Conservation (phyloP, 2,329 filamentous ascomycete genomes). For the Periconia sp. region DNA sequence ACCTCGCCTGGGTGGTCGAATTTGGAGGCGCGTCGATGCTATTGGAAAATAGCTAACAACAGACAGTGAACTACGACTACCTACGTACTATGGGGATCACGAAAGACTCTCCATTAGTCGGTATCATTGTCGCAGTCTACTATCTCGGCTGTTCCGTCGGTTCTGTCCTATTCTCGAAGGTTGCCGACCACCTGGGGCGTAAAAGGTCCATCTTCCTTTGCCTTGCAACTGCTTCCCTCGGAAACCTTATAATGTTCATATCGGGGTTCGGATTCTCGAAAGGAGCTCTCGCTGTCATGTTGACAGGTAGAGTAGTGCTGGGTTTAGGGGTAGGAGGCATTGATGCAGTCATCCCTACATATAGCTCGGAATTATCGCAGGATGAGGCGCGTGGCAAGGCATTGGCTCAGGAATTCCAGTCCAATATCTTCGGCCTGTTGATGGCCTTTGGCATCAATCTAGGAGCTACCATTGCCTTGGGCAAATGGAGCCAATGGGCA, state of each 20-base stretch:
- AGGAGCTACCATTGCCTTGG: constrained; percentile 54
- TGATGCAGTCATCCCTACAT: constrained; percentile 63
- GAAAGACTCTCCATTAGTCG: constrained; percentile 55
- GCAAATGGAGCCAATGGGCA: constrained; percentile 61
- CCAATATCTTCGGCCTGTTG: constrained; percentile 64
- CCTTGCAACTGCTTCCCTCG: constrained; percentile 55
- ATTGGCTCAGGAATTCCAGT: constrained; percentile 64
- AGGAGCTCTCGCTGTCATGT: constrained; percentile 51
- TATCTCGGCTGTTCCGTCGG: constrained; percentile 64
- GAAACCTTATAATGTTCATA: constrained; percentile 63
- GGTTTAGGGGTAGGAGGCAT: constrained; percentile 62
- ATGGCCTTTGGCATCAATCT: constrained; percentile 64
- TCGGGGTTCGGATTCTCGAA: constrained; percentile 52
- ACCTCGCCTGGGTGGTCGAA: no score
- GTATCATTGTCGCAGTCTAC: constrained; percentile 63
- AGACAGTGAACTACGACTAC: constrained; percentile 52
- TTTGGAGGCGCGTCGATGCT: no score
- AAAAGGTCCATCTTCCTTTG: constrained; percentile 60
- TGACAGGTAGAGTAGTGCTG: constrained; percentile 57
- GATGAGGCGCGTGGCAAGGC: constrained; percentile 60
- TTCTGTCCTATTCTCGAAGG: constrained; percentile 58
- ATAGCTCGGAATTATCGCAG: constrained; percentile 59
- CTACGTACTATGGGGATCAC: constrained; percentile 60
- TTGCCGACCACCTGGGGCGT: constrained; percentile 57
- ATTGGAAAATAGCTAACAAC: no score